Conservation (phyloP, 2,329 filamentous ascomycete genomes). For the Neopestalotiopsis sp. region DNA sequence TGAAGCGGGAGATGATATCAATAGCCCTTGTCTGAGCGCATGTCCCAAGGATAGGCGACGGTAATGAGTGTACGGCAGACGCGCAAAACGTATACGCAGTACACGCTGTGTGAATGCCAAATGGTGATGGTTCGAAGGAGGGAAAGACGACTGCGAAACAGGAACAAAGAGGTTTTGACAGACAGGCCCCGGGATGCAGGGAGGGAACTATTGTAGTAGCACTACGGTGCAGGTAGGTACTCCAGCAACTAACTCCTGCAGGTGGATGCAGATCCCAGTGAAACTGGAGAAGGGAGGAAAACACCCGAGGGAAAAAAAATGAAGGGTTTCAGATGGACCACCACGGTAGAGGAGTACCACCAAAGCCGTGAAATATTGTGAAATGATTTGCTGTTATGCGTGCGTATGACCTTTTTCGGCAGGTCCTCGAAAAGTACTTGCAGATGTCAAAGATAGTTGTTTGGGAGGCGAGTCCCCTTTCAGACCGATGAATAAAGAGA, state of each 20-base stretch:
- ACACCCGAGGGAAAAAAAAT: neutral
- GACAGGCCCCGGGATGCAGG: neutral
- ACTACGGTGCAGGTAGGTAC: neutral
- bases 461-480: neutral
- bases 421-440: neutral
- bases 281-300: neutral
- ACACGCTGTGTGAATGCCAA: neutral
- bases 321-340: conserved; percentile 10
- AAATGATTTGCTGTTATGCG: conserved; percentile 1
- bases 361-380: neutral
- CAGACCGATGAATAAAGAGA: conserved; percentile 10
- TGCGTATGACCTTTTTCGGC: conserved; percentile 3
- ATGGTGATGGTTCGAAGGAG: neutral
- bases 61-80: neutral
- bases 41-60: neutral
- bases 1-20: neutral
- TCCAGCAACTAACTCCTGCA: neutral
- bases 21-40: conserved; percentile 2
- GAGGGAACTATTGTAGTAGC: no score
- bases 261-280: neutral
- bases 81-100: neutral
- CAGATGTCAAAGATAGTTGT: neutral
- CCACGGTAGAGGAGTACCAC: neutral
- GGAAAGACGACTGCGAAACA: neutral
- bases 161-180: neutral